A percentile compares a stretch with the other conserved stretches of the same genome.
phyloP scores from a whole-genome alignment of 2,329 filamentous ascomycete species.

The Zarea fungicola region DNA sequence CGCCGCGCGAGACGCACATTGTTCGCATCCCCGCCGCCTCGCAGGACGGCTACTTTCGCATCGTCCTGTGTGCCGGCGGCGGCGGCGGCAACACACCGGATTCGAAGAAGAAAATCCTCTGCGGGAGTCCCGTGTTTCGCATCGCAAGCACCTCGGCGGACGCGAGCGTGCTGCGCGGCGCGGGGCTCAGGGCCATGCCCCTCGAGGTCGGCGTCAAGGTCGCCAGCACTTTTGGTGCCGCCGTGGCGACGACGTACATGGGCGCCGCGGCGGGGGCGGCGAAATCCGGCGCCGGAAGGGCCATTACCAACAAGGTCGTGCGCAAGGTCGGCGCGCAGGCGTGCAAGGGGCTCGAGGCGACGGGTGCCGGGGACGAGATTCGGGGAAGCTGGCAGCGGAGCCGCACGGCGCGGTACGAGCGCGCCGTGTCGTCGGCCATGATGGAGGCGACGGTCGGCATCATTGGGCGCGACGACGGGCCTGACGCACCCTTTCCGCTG shows the following conservation, averaged over 20 bases:
- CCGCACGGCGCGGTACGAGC: conserved; percentile 32
- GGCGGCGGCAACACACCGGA: no score
- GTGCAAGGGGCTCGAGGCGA: conserved; percentile 30
- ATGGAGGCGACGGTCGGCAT: conserved; percentile 31
- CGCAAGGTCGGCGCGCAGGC: conserved; percentile 38
- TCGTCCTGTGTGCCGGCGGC: conserved; percentile 54
- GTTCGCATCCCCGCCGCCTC: conserved; percentile 59
- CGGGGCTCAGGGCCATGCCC: conserved; percentile 59
- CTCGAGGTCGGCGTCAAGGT: conserved; percentile 59
- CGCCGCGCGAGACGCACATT: conserved; percentile 57
- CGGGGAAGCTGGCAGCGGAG: conserved; percentile 32
- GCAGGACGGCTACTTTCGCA: conserved; percentile 62
- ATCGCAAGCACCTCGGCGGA: conserved; percentile 62
- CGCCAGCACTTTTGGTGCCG: conserved; percentile 44
- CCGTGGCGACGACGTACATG: conserved; percentile 38
- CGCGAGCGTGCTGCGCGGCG: conserved; percentile 56
- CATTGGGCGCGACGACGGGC: conserved; percentile 46
- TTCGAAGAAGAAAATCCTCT: conserved; percentile 58
- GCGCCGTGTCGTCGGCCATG: conserved; percentile 26
- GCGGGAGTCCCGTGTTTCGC: conserved; percentile 62
- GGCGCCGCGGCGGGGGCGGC: conserved; percentile 34
- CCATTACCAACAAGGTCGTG: conserved; percentile 25
- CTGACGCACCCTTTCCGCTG: conserved; percentile 48
- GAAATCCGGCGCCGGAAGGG: conserved; percentile 34
- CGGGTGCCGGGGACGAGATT: conserved; percentile 21